Conservation (phyloP, 1,139 yeast genomes). For the Protomyces pachydermus region DNA sequence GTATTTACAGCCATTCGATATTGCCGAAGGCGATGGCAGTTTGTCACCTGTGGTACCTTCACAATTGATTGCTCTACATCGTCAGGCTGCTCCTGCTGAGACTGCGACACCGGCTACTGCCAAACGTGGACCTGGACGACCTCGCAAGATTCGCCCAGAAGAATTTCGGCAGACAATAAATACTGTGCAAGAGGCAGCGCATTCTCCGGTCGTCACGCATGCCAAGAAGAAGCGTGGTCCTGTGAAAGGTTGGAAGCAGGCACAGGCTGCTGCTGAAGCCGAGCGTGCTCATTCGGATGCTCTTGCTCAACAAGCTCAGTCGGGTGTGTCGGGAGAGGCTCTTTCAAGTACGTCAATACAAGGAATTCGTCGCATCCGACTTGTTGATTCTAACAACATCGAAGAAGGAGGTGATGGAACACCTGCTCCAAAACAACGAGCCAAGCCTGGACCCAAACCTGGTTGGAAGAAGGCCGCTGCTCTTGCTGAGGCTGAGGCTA, state of each 20-base stretch:
- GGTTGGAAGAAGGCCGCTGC: neutral
- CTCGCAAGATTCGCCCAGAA: neutral
- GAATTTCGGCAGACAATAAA: neutral
- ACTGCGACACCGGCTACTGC: neutral
- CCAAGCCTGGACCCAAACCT: neutral
- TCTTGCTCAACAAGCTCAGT: neutral
- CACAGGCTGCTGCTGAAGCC: neutral
- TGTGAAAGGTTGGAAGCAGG: neutral
- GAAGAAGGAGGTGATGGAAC: neutral
- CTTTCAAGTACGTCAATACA: neutral
- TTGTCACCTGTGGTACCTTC: neutral
- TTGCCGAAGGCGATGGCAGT: neutral
- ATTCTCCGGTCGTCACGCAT: neutral
- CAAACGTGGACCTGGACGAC: neutral
- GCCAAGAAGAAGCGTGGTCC: slow-evolving; percentile 1
- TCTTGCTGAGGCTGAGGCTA: neutral
- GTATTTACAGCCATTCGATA: neutral
- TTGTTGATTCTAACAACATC: neutral
- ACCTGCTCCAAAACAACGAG: neutral
- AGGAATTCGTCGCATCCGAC: neutral
- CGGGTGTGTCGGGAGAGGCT: neutral
- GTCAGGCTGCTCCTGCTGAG: no score
- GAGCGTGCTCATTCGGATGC: neutral
- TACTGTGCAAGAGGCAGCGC: no score
- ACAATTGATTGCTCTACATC: neutral